Percentiles rank a stretch among this genome's conserved stretches.
phyloP scores from a whole-genome alignment of 2,329 filamentous ascomycete species.

The Fusarium goolgardi region DNA sequence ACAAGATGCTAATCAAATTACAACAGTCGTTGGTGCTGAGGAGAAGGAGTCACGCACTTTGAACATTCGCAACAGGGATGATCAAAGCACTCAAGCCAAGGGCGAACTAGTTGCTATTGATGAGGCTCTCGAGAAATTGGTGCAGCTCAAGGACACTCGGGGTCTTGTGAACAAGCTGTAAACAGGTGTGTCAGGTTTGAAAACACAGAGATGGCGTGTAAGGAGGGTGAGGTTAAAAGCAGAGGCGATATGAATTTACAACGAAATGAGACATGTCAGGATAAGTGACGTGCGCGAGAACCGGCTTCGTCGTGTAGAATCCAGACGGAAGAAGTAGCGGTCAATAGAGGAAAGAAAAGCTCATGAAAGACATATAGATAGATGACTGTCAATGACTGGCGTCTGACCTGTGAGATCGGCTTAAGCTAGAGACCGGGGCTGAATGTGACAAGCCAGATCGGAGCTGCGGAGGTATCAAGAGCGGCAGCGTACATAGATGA shows the following conservation, averaged over 20 bases:
- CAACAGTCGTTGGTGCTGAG: conserved; percentile 69
- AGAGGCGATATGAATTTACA: conserved; percentile 33
- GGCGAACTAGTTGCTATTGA: conserved; percentile 68
- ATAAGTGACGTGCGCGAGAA: conserved; percentile 26
- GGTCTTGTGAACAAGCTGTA: conserved; percentile 53
- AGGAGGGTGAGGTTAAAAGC: conserved; percentile 36
- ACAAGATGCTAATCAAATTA: conserved; percentile 28
- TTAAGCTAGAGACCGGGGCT: conserved; percentile 11
- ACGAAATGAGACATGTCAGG: conserved; percentile 38
- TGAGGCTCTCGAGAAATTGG: conserved; percentile 67
- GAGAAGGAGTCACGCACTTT: conserved; percentile 70
- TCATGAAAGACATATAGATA: conserved; percentile 3
- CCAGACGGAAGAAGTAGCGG: conserved; percentile 26
- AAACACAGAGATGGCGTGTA: conserved; percentile 17
- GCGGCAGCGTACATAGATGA: conserved; percentile 10
- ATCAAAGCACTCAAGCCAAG: conserved; percentile 70
- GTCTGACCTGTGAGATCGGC: conserved; percentile 7
- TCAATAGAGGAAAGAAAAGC: conserved; percentile 35
- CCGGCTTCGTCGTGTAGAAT: conserved; percentile 22
- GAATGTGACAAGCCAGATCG: conserved; percentile 16
- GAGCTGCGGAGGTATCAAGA: not conserved
- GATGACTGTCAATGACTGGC: conserved; percentile 5
- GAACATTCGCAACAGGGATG: conserved; percentile 73
- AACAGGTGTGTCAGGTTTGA: conserved; percentile 17
- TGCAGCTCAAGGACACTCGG: conserved; percentile 62